Evolutionary conservation across 176 grass and related monocot genomes (phyloP), one percentile per base, ranked within the genome.

Genomic region (Phoenix dactylifera): DNA sequence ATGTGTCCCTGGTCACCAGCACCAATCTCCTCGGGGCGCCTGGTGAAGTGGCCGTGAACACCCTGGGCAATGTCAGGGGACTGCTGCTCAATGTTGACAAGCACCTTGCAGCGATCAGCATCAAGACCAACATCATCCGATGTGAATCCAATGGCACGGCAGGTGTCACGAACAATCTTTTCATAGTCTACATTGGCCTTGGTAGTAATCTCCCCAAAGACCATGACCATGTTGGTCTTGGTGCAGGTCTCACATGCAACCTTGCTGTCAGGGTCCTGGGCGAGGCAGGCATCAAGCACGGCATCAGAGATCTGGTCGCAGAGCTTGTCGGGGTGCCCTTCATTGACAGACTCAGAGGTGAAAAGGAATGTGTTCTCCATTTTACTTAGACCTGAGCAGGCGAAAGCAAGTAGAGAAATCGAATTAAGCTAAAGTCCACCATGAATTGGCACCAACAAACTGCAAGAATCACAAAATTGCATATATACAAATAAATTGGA

Each of bases 221-320:
- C 83, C 88, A 93, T 93, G 15, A 93, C 88, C 88, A 94, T 94
- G 78, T 94, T 94, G 25, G 89, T 94, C 89, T 94, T 94, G 54
- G 89, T 94, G 75, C 89, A 94, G 0, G 89, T 85, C 81, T 94
- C 89, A 62, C 89, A 94, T 28, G 83, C 83, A 0, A 86, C 83
- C 83, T 86, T 86, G 83, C 83, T 86, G 50, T 86, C 83, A 24
- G 83, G 55, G 57, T 86, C 83, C 78, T 86, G 83, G 17, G 65
- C 66, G 0, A 86, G 59, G 78, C 83, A 86, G 0, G 83, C 83
- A 17, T 86, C 83, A 0, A 86, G 78, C 7, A 86, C 83, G 4
- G 83, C 78, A 57, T 86, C 83, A 0, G 83, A 86, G 18, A 86
- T 79, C 83, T 86, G 83, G 74, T 86, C 83, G 70, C 83, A 86